Evolutionary conservation across 129 eudicot genomes (phyloP), one percentile per base, ranked within the genome.

Genomic region (Artemisia annua): DNA sequence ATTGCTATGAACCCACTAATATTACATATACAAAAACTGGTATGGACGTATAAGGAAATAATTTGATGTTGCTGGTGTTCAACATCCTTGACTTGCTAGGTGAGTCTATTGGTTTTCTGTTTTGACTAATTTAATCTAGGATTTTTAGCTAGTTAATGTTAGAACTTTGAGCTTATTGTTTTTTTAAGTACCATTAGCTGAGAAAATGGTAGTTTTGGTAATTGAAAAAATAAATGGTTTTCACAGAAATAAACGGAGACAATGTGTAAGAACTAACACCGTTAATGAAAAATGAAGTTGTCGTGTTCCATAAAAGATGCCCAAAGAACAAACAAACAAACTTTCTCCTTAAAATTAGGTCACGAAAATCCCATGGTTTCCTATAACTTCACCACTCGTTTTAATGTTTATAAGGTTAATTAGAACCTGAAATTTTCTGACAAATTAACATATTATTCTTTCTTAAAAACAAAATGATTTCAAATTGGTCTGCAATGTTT

Each of bases 301-400:
- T 71, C 82, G 16, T 65, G 66, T 71, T 78, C 73, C 18, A 55
- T 56, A 71, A 28, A 65, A 65, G 58, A 78, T 9, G 72, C 28
- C 72, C n/a, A 46, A 39, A 39, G 9, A 35, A 35, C 44, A 35
- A 35, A 35, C 55, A 72, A 78, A 78, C 82, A 71, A 78, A 56
- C 78, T 71, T 61, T 73, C 66, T 22, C 59, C 43, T 66, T 57
- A 14, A 68, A 62, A 71, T 80, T 76, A 82, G 87, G 84, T 82
- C 63, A 69, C 77, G 73, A 76, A 72, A 64, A 49, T 57, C 22
- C 15, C 76, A 62, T 6, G 16, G 15, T 43, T 77, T 57, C 12
- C 53, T 68, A 57, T 77, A 72, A 49, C 19, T 77, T 22, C 13
- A 7, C 26, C 50, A 16, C 16, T 48, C 65, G 4, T 18, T 49